Evolutionary conservation across 148 eudicot genomes (phyloP), one percentile per base, ranked within the genome.

Genomic region (Rhododendron williamsianum): DNA sequence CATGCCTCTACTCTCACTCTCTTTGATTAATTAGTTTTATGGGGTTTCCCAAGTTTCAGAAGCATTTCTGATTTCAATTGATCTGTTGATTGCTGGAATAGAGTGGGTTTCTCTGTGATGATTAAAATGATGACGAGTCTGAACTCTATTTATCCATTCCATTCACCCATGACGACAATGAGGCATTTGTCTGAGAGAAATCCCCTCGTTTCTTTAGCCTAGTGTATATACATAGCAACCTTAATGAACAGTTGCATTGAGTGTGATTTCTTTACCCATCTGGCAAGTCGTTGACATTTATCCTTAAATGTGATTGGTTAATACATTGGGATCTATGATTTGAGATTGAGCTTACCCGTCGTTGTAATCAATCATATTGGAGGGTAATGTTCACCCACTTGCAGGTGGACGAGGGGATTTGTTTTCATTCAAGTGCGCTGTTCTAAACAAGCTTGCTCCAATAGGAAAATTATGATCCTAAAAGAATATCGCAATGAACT

Each of bases 101-200:
- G 84, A 18, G 45, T 21, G 78, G 45, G 76, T 71, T 83, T 83
- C 79, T 83, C 85, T 3, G 49, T 48, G 85, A 83, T 72, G 79
- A 83, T 58, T 13, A 30, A 72, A 48, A 71, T 7, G 85, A 83
- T 83, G 80, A 83, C 67, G 67, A 83, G 80, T 72, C 80, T 48
- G 89, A 87, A 25, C 15, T 67, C 30, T 65, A 65, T 65, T 65
- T 82, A 65, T 83, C 85, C 85, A 71, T 71, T 83, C 84, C 84
- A 69, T 69, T 83, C 78, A 71, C 36, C n/a, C 56, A 9, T 83
- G 79, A 83, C 30, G 85, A 83, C 85, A 33, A 72, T 38, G 85
- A 83, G 85, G 85, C 85, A 83, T 83, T 72, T 83, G 85, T 83
- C 79, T 72, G 85, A 72, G 85, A 83, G 85, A 72, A 83, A 83